phyloP scores from a whole-genome alignment of 306 rosid species.

The Quercus engelmannii region DNA sequence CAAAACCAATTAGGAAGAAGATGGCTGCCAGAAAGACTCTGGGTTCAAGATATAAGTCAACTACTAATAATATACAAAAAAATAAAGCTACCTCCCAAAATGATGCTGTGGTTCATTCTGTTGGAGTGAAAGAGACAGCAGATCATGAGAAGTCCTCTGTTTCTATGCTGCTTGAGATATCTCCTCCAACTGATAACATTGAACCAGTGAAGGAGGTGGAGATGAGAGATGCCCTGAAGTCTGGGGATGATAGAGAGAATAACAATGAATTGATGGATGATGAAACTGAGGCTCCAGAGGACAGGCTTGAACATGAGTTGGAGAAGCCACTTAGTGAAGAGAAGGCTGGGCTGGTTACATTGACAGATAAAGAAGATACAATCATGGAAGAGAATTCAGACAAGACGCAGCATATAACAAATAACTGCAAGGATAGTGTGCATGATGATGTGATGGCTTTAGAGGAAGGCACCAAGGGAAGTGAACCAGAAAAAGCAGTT shows the following conservation, averaged over 20 bases:
- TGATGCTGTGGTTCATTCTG: conserved; percentile 19
- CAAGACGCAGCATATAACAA: conserved; percentile 19
- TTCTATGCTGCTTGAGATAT: conserved; percentile 22
- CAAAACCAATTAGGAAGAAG: conserved; percentile 43
- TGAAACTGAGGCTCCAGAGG: conserved; percentile 73
- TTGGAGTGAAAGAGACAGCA: conserved; percentile 26
- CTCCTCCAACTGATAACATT: conserved; percentile 25
- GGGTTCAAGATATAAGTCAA: conserved; percentile 58
- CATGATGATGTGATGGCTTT: conserved; percentile 35
- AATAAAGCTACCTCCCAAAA: conserved; percentile 26
- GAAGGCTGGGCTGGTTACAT: conserved; percentile 18
- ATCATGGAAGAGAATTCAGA: conserved; percentile 28
- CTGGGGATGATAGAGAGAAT: conserved; percentile 23
- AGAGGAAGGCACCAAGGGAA: conserved; percentile 23
- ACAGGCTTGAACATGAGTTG: conserved; percentile 34
- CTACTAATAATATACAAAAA: conserved; percentile 37
- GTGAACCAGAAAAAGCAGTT: conserved; percentile 21
- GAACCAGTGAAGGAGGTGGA: conserved; percentile 23
- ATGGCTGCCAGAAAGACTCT: conserved; percentile 47
- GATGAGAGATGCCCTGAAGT: conserved; percentile 14
- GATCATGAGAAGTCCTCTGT: conserved; percentile 15
- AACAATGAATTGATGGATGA: conserved; percentile 49
- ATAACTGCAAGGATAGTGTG: conserved; percentile 7
- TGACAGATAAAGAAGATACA: conserved; percentile 16
- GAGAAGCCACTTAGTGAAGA: conserved; percentile 30